Percentiles rank a stretch among this genome's conserved stretches.
Conservation (phyloP, 495 filamentous ascomycete genomes). For the Gamarada debralockiae region DNA sequence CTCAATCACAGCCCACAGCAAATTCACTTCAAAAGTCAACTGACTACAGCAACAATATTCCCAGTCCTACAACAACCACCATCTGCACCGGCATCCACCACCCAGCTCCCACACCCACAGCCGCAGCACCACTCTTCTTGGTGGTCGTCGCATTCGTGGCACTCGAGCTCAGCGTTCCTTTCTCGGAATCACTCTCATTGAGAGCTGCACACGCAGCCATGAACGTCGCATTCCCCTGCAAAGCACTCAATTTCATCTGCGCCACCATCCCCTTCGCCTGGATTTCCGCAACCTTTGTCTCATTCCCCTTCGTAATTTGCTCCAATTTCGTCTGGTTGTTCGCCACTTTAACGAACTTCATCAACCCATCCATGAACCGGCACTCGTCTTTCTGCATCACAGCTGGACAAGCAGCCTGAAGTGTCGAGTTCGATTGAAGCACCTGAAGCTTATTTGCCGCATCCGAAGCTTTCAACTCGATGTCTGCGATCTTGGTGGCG, state of each 20-base stretch:
- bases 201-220: slow-evolving; percentile 7
- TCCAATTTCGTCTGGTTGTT: slow-evolving; percentile 13
- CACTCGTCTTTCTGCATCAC: slow-evolving; percentile 16
- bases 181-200: not conserved
- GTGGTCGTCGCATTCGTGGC: not conserved
- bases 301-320: slow-evolving; percentile 13
- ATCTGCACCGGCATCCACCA: not conserved
- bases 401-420: slow-evolving; percentile 14
- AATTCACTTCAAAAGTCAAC: no score
- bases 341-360: slow-evolving; percentile 9
- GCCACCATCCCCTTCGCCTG: slow-evolving; percentile 4
- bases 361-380: slow-evolving; percentile 1
- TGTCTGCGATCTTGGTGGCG: slow-evolving; percentile 11
- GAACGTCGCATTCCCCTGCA: slow-evolving; percentile 13
- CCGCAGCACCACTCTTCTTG: not conserved
- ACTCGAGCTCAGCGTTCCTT: not conserved
- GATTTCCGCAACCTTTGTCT: slow-evolving; percentile 7
- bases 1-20: no score
- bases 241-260: slow-evolving; percentile 10
- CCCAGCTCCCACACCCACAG: not conserved
- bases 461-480: slow-evolving; percentile 3
- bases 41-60: not conserved
- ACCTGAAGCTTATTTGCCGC: slow-evolving; percentile 8
- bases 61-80: not conserved
- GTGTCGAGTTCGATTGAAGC: slow-evolving; percentile 12